These are phyloP conservation scores for Phytophthora podocarpi DNA, from an alignment of 352 stramenopile genomes.

Conservation along the genomic window DNA sequence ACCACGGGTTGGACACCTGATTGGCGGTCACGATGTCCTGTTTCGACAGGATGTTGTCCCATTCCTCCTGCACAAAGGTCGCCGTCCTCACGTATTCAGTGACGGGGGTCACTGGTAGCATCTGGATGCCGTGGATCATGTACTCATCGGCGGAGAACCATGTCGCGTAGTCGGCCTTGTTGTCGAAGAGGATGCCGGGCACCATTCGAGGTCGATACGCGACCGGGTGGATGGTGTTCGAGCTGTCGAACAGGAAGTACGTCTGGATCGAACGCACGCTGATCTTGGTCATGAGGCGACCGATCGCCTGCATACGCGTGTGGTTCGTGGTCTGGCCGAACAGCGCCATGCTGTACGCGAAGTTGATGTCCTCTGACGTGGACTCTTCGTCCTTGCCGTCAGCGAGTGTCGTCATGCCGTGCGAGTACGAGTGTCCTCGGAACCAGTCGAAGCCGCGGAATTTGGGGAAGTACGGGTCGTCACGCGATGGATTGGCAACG, in stretches of 20 bases:
- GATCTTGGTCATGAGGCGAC: slow-evolving; percentile 56
- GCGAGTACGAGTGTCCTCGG: slow-evolving; percentile 72
- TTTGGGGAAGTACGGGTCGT: slow-evolving; percentile 54
- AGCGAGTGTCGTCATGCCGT: slow-evolving; percentile 58
- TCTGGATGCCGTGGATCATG: slow-evolving; percentile 85
- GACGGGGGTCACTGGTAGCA: slow-evolving; percentile 67
- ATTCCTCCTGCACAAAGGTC: slow-evolving; percentile 67
- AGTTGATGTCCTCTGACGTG: slow-evolving; percentile 74
- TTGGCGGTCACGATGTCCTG: slow-evolving; percentile 47
- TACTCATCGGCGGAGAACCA: slow-evolving; percentile 72
- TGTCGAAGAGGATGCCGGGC: slow-evolving; percentile 78
- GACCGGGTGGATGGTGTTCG: slow-evolving; percentile 57
- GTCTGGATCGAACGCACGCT: slow-evolving; percentile 55
- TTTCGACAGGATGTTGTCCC: slow-evolving; percentile 54
- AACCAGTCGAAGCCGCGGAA: slow-evolving; percentile 76
- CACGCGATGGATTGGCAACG: slow-evolving; percentile 48
- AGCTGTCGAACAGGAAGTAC: slow-evolving; percentile 74
- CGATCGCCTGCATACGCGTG: slow-evolving; percentile 29
- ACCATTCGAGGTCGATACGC: slow-evolving; percentile 55
- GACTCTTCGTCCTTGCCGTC: slow-evolving; percentile 80
- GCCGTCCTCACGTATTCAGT: slow-evolving; percentile 66
- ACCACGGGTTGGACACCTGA: slow-evolving; percentile 54
- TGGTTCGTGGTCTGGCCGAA: slow-evolving; percentile 57
- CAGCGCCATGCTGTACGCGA: slow-evolving; percentile 57
- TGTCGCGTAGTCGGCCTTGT: slow-evolving; percentile 82